These are phyloP conservation scores for Brassica carinata DNA, from an alignment of 345 rosid genomes.

Conservation along the genomic window DNA sequence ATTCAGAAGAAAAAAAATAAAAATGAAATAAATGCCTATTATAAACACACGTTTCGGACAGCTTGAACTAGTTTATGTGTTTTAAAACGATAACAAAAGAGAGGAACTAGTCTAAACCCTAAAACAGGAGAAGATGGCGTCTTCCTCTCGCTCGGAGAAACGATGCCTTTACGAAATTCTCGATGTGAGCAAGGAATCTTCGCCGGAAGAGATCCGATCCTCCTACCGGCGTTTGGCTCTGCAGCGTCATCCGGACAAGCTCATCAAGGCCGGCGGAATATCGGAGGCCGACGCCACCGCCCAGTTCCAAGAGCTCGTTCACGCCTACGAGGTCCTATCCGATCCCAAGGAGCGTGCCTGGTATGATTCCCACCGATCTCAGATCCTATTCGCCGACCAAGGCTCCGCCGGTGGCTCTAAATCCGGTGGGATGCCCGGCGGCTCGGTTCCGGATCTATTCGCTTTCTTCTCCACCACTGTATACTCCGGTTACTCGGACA, in stretches of 20 bases:
- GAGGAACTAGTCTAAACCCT: slow-evolving; percentile 25
- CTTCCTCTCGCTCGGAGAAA: slow-evolving; percentile 59
- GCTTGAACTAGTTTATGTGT: slow-evolving; percentile 12
- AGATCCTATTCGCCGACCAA: slow-evolving; percentile 81
- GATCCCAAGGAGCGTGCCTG: slow-evolving; percentile 91
- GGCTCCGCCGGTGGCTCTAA: slow-evolving; percentile 41
- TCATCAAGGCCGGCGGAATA: slow-evolving; percentile 75
- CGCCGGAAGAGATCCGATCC: slow-evolving; percentile 79
- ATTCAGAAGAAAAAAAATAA: neutral
- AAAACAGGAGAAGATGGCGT: slow-evolving; percentile 45
- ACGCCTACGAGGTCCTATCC: slow-evolving; percentile 84
- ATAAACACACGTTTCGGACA: neutral
- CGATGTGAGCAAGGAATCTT: slow-evolving; percentile 57
- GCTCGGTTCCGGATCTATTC: slow-evolving; percentile 65
- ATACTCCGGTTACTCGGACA: slow-evolving; percentile 66
- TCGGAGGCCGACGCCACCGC: slow-evolving; percentile 81
- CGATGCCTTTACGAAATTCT: slow-evolving; percentile 91
- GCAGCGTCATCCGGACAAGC: slow-evolving; percentile 98
- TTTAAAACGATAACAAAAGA: neutral
- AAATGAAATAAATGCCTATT: neutral
- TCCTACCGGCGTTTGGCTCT: slow-evolving; percentile 83
- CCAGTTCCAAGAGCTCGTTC: slow-evolving; percentile 86
- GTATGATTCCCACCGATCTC: slow-evolving; percentile 96
- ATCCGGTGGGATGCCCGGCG: slow-evolving; percentile 47
- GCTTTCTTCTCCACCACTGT: slow-evolving; percentile 77